Base-by-base conservation (phyloP, 2,329 filamentous ascomycete genomes). In the Sclerotinia sclerotiorum region DNA sequence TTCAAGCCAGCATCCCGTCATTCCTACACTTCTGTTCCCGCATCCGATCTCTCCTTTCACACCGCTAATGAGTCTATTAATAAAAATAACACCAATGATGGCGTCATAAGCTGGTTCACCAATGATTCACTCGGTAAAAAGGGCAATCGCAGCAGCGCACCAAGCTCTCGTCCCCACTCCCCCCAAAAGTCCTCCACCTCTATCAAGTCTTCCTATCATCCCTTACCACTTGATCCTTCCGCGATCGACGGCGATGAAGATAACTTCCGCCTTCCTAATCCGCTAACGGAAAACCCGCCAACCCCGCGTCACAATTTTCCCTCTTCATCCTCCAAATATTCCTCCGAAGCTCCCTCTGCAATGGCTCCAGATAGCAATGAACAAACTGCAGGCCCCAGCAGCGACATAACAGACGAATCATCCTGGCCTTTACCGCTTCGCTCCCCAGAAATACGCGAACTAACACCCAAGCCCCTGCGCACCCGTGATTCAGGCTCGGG, bases 241-340 rank as follows among this genome's bases (percentile, higher is more conserved):
- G 10, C 24, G 8, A 27, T 61, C 29, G 56, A 52, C 21, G 82
- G 84, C 71, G 80, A 77, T 0, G 84, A 84, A 73, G 79, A 82
- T 35, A 17, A 39, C 32, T 60, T 58, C 42, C 51, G 76, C 21
- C 75, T 77, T 68, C 84, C 85, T 5, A 84, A 88, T 72, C 85
- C 86, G 0, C 78, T 88, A 48, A 80, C 82, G 48, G 81, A 82
- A 17, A 83, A 88, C 74, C 86, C 85, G 1, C 74, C 78, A 1
- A 75, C 75, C 68, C 70, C 72, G 72, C 70, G 69, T n/a, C 66
- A 66, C 77, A 78, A 71, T 78, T 54, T 54, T 46, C 57, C 69
- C 46, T 61, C 54, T n/a, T 77, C 48, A 21, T 68, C 44, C 7
- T 52, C 51, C 58, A 64, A 24, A 82, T 86, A 75, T 84, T 84